Evolutionary conservation across 768 basidiomycete species (phyloP).

Genomic region (Podaxis mareebaensis): DNA sequence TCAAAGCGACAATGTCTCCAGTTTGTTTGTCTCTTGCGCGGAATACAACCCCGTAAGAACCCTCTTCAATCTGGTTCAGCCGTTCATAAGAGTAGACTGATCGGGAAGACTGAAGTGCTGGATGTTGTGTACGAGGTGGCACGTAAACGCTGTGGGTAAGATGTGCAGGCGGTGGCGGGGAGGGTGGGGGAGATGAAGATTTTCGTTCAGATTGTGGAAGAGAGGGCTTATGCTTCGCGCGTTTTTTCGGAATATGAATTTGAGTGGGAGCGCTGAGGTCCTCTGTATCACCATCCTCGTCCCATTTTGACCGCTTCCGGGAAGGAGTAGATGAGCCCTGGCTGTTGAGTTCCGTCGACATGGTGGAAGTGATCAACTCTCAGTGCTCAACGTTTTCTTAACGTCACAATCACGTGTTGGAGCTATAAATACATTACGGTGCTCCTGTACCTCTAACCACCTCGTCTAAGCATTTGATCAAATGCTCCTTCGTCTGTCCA

Average conservation of each 20-base stretch:
- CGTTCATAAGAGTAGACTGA: constrained; percentile 94
- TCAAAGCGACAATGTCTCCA: constrained; percentile 94
- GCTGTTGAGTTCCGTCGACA: constrained; percentile 27
- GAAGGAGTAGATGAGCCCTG: constrained; percentile 55
- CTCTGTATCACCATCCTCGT: constrained; percentile 43
- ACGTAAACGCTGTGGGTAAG: constrained; percentile 64
- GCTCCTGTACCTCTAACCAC: constrained; percentile 38
- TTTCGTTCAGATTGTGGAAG: constrained; percentile 22
- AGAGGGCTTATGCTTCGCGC: constrained; percentile 44
- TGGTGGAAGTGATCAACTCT: constrained; percentile 8
- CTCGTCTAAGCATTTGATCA: constrained; percentile 71
- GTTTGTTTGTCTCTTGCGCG: constrained; percentile 95
- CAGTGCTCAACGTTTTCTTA: neutral
- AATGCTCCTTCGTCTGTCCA: constrained; percentile 50
- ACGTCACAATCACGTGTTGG: constrained; percentile 1
- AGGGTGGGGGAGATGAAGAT: constrained; percentile 21
- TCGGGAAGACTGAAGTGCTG: constrained; percentile 80
- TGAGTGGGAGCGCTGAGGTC: constrained; percentile 27
- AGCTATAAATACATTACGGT: neutral
- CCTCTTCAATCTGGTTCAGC: constrained; percentile 98
- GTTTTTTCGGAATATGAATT: constrained; percentile 53
- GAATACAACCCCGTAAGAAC: constrained; percentile 96
- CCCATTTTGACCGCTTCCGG: constrained; percentile 81
- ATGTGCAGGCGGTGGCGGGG: constrained; percentile 20
- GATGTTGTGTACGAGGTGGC: constrained; percentile 76